Percentiles rank a stretch among this genome's conserved stretches.
phyloP scores from a whole-genome alignment of 1,284 basidiomycete genomes.

The Puccinia novopanici region DNA sequence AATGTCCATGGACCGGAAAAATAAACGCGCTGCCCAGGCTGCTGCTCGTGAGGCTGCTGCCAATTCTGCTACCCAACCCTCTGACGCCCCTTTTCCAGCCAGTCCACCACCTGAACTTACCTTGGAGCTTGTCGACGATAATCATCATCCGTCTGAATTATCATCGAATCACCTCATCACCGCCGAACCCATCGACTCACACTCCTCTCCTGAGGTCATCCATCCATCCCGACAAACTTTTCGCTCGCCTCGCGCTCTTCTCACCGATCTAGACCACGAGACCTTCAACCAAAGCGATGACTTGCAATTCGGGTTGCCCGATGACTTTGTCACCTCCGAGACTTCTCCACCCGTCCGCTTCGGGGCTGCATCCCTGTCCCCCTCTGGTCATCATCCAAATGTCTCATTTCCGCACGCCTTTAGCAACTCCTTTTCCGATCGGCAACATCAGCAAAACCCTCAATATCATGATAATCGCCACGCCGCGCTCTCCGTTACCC shows the following conservation, averaged over 20 bases:
- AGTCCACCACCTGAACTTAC: conserved; percentile 45
- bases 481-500: neutral
- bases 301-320: conserved; percentile 70
- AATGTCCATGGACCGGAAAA: conserved; percentile 93
- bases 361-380: conserved; percentile 44
- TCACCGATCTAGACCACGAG: conserved; percentile 75
- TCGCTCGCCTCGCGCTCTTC: conserved; percentile 64
- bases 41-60: conserved; percentile 60
- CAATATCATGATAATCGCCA: conserved; percentile 50
- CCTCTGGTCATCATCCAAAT: conserved; percentile 15
- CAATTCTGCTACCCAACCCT: conserved; percentile 52
- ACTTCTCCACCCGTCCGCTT: conserved; percentile 46
- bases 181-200: conserved; percentile 51
- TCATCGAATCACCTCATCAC: conserved; percentile 32
- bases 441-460: conserved; percentile 59
- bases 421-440: conserved; percentile 61
- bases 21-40: conserved; percentile 90
- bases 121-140: conserved; percentile 25
- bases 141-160: neutral
- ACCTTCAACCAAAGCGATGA: conserved; percentile 74
- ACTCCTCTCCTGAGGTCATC: conserved; percentile 49
- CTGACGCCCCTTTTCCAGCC: conserved; percentile 24
- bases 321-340: conserved; percentile 64
- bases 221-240: conserved; percentile 51
- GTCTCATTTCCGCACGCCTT: conserved; percentile 15